Evolutionary conservation across 352 stramenopile genomes (phyloP).

Genomic region (Pelagophyceae sp.): DNA sequence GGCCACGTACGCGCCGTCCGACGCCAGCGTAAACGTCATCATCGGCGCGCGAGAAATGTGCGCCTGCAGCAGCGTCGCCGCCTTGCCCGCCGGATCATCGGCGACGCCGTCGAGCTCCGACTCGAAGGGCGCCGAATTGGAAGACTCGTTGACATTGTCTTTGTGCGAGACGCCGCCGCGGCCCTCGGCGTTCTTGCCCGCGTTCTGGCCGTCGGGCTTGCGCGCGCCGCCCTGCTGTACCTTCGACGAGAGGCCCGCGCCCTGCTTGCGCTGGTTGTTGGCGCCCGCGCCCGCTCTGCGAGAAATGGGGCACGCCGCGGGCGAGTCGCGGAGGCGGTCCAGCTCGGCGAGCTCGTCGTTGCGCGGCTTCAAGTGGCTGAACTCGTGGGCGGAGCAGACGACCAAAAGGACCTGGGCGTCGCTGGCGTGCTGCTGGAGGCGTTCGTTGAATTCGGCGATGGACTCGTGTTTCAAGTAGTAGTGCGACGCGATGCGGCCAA

Average conservation of each 20-base stretch:
- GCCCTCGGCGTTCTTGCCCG: neutral
- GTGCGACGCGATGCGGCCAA: conserved; percentile 92
- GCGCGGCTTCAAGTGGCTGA: conserved; percentile 76
- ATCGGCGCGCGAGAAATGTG: conserved; percentile 73
- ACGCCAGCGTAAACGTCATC: conserved; percentile 93
- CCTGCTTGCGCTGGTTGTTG: conserved; percentile 57
- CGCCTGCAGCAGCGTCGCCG: conserved; percentile 88
- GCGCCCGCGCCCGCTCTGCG: no score
- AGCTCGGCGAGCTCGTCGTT: conserved; percentile 64
- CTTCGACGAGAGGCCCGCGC: conserved; percentile 87
- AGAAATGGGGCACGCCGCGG: neutral
- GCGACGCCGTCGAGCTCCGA: conserved; percentile 69
- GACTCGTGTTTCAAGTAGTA: conserved; percentile 98
- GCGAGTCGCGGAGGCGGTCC: neutral
- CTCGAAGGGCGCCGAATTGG: no score
- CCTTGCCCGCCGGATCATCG: conserved; percentile 85
- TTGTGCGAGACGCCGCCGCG: no score
- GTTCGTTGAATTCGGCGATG: conserved; percentile 93
- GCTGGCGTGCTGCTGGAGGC: conserved; percentile 61
- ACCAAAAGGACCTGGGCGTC: conserved; percentile 52
- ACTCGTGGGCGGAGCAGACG: conserved; percentile 75
- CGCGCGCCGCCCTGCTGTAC: conserved; percentile 81
- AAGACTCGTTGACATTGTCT: conserved; percentile 64
- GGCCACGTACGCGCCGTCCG: conserved; percentile 98
- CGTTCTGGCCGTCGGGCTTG: conserved; percentile 28